phyloP scores from a whole-genome alignment of 2,329 filamentous ascomycete genomes.

The Emydomyces testavorans region DNA sequence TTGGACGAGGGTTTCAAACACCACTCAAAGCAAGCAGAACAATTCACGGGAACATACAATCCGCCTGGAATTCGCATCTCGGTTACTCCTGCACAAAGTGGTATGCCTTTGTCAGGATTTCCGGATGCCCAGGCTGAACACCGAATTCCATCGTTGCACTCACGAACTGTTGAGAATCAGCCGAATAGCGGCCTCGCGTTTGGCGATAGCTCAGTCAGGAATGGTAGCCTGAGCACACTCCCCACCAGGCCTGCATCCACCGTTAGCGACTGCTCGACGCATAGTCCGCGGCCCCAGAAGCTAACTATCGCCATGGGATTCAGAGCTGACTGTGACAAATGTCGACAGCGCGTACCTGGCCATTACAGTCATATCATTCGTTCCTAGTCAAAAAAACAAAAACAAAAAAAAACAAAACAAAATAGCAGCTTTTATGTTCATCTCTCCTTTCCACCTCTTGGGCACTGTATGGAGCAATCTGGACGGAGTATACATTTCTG shows the following conservation, averaged over 20 bases:
- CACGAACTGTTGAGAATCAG: not conserved
- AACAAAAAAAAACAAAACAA: no score
- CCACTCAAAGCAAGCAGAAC: not conserved
- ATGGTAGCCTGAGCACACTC: conserved; percentile 1
- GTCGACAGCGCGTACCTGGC: conserved; percentile 59
- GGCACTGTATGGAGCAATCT: not conserved
- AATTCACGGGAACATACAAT: not conserved
- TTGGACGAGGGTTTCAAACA: not conserved
- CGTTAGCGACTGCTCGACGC: conserved; percentile 1
- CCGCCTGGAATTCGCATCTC: not conserved
- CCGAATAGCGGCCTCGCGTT: not conserved
- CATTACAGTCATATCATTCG: conserved; percentile 69
- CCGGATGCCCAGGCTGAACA: not conserved
- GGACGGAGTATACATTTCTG: not conserved
- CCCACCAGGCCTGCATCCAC: not conserved
- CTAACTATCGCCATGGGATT: conserved; percentile 66
- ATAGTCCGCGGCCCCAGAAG: conserved; percentile 35
- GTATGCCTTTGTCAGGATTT: not conserved
- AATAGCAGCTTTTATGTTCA: not conserved
- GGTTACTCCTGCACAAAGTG: conserved; percentile 2
- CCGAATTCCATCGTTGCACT: not conserved
- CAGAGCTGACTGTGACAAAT: conserved; percentile 67
- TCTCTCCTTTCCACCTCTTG: not conserved
- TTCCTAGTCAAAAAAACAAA: conserved; percentile 17
- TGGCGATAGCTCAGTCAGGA: not conserved